Evolutionary conservation across 139 green algal genomes (phyloP).

Genomic region (Bryopsis sp.): DNA sequence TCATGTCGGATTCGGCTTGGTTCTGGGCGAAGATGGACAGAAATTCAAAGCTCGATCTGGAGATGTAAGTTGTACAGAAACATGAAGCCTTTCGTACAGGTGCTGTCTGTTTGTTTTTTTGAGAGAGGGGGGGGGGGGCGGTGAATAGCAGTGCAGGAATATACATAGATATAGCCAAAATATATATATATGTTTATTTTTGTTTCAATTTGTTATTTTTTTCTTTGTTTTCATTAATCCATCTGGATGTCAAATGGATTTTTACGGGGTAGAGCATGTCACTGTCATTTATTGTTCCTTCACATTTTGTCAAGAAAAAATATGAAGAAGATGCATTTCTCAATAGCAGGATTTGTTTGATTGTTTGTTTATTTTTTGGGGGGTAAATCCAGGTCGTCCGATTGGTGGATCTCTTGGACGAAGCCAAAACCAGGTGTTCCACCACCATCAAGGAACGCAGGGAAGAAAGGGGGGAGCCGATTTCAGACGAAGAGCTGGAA

Average conservation of each 20-base stretch:
- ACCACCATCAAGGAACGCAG: constrained; percentile 51
- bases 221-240: no score
- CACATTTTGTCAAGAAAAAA: no score
- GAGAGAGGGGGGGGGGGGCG: no score
- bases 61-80: constrained; percentile 1
- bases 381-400: constrained; percentile 60
- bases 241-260: no score
- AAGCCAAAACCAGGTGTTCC: constrained; percentile 66
- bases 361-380: constrained; percentile 1
- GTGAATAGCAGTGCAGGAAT: no score
- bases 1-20: constrained; percentile 93
- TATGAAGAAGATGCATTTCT: no score
- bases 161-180: no score
- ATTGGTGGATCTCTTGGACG: constrained; percentile 92
- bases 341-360: neutral
- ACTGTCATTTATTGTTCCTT: no score
- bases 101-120: no score
- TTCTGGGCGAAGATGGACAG: constrained; percentile 95
- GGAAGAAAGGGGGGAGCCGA: constrained; percentile 29
- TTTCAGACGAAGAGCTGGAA: constrained; percentile 60
- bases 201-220: constrained; percentile 1
- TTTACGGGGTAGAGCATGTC: no score
- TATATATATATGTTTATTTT: no score
- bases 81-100: no score
- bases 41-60: constrained; percentile 35